Evolutionary conservation across 768 basidiomycete species (phyloP).

Genomic region (Termitomyces sp.): DNA sequence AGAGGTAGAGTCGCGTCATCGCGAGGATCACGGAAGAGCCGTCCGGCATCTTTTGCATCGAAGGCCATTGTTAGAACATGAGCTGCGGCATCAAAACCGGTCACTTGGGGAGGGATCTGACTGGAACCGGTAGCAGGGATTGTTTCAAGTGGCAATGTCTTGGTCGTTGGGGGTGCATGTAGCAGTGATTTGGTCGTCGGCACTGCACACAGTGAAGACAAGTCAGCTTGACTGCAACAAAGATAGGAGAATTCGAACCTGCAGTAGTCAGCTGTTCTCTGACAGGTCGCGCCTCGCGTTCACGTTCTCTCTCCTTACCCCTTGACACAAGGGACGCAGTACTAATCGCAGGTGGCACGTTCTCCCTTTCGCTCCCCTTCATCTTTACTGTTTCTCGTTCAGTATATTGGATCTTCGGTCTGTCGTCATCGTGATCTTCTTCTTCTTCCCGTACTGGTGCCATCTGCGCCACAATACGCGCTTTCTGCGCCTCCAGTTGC

Average conservation of each 20-base stretch:
- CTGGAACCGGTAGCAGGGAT: background rate
- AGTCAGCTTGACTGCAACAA: background rate
- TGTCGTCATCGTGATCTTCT: conserved; percentile 25
- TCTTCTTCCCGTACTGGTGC: conserved; percentile 52
- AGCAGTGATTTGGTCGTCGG: conserved; percentile 8
- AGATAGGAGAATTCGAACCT: conserved; percentile 1
- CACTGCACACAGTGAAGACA: background rate
- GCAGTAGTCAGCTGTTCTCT: background rate
- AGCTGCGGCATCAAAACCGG: conserved; percentile 64
- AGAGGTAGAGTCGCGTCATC: conserved; percentile 41
- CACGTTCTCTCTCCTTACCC: conserved; percentile 11
- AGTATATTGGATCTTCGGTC: conserved; percentile 16
- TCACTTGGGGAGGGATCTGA: conserved; percentile 24
- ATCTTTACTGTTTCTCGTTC: conserved; percentile 20
- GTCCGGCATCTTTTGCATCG: conserved; percentile 57
- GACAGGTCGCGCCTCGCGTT: conserved; percentile 6
- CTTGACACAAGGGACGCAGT: conserved; percentile 7
- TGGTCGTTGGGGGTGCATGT: conserved; percentile 9
- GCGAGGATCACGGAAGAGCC: conserved; percentile 62
- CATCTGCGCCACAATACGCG: conserved; percentile 93
- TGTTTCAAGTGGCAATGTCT: conserved; percentile 13
- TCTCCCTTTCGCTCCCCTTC: conserved; percentile 25
- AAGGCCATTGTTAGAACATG: conserved; percentile 53
- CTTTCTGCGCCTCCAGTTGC: conserved; percentile 88
- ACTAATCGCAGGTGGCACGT: conserved; percentile 17